These are phyloP conservation scores for Mycena leptocephala DNA, from an alignment of 768 basidiomycete genomes.

Conservation along the genomic window DNA sequence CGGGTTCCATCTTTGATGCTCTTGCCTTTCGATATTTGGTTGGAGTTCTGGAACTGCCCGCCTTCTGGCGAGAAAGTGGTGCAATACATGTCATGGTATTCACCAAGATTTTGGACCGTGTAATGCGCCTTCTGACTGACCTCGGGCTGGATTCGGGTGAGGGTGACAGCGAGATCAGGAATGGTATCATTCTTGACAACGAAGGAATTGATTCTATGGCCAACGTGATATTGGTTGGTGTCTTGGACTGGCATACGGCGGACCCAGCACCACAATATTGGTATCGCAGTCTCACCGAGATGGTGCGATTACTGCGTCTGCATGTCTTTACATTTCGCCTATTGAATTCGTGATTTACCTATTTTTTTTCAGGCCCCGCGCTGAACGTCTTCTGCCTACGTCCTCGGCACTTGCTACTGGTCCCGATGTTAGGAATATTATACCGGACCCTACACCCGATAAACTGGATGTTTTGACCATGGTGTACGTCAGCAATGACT, in stretches of 20 bases:
- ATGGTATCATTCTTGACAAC: not conserved
- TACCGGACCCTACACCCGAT: no score
- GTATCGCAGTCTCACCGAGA: not conserved
- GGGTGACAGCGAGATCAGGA: not conserved
- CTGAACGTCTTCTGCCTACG: not conserved
- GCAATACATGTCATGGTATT: no score
- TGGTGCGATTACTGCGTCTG: not conserved
- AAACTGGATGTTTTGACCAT: not conserved
- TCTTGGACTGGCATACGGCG: not conserved
- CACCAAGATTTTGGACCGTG: no score
- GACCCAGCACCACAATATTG: not conserved
- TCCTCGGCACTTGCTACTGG: not conserved
- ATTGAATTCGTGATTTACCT: no score
- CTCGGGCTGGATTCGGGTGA: not conserved
- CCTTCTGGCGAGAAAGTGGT: not conserved
- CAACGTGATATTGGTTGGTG: not conserved
- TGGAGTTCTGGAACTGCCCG: not conserved
- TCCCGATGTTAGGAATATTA: not conserved
- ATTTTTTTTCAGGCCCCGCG: not conserved
- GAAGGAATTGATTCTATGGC: not conserved
- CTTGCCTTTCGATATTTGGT: not conserved
- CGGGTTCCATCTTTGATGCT: not conserved
- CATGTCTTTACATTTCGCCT: not conserved
- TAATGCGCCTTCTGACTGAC: not conserved
- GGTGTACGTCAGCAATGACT: not conserved